Evolutionary conservation across 108 stramenopile species (phyloP), one percentile per base, ranked within the genome.

Genomic region (Cylindrotheca fusiformis): DNA sequence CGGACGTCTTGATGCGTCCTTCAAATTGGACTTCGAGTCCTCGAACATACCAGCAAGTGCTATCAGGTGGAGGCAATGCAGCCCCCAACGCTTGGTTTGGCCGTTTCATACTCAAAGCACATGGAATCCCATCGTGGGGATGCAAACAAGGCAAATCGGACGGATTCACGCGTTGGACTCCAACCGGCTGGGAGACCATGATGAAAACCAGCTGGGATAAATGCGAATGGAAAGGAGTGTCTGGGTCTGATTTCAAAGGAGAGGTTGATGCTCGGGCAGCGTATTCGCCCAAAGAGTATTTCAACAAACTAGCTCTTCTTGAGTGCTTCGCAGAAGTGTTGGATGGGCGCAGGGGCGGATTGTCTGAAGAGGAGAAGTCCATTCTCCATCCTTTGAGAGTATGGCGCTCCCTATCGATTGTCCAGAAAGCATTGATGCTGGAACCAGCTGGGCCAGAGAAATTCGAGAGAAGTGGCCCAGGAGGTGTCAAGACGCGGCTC

Each of bases 111-210:
- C 49, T 45, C 36, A 63, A 73, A 48, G 51, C 69, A n/a, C 77
- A 77, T 58, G 81, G 81, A 20, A 72, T 75, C 18, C 81, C 81
- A 8, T 75, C 69, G n/a, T 83, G 82, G 82, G 82, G 82, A 14
- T 53, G 47, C 31, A 65, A 55, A 47, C 71, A 71, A 30, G 57
- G 58, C 6, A 52, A 51, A 26, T 46, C 63, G 58, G 66, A 59
- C 1, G 75, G 56, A 5, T 26, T 73, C 8, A 67, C 66, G 3
- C 65, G 73, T 1, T 79, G 77, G 77, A 78, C 74, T 4, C 45
- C 70, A 0, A 27, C 46, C 4, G 77, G 77, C 6, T 83, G 82
- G 82, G 57, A 47, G 23, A 54, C 65, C 2, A 47, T 48, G 22
- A 54, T 29, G 17, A 54, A 59, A 29, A 47, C 54, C 51, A 30